Percentiles rank a stretch among this genome's conserved stretches.
Conservation (phyloP, 2,329 filamentous ascomycete species). For the Trichoderma hamatum region DNA sequence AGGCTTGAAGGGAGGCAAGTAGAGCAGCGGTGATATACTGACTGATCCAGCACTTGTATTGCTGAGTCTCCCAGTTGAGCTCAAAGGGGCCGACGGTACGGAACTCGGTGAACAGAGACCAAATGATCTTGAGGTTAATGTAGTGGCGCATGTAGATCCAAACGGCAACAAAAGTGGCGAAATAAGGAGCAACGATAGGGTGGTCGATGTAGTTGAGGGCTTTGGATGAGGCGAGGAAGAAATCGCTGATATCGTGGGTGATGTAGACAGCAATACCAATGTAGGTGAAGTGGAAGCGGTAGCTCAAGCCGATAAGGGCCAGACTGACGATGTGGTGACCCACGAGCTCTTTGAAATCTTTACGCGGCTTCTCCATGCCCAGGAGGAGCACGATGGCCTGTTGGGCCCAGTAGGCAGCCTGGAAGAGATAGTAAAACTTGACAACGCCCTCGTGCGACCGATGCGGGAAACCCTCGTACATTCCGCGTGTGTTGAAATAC, state of each 20-base stretch:
- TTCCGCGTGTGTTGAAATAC: conserved; percentile 91
- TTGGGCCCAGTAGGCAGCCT: conserved; percentile 95
- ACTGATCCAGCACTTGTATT: conserved; percentile 75
- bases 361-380: conserved; percentile 88
- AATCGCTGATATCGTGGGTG: conserved; percentile 91
- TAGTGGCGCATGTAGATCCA: conserved; percentile 93
- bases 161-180: conserved; percentile 74
- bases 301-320: conserved; percentile 80
- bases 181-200: conserved; percentile 79
- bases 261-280: conserved; percentile 93
- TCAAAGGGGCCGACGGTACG: conserved; percentile 73
- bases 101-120: conserved; percentile 75
- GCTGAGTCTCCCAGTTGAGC: conserved; percentile 73
- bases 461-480: conserved; percentile 90
- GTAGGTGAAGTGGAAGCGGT: conserved; percentile 96
- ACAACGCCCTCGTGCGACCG: conserved; percentile 75
- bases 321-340: conserved; percentile 90
- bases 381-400: conserved; percentile 86
- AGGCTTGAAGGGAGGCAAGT: conserved; percentile 68
- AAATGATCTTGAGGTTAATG: conserved; percentile 77
- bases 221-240: conserved; percentile 94
- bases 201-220: conserved; percentile 88
- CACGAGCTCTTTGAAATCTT: conserved; percentile 93
- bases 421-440: conserved; percentile 95
- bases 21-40: conserved; percentile 69